These are phyloP conservation scores for Pontederia paniculata DNA, from an alignment of 176 grass and related monocot species.

Conservation along the genomic window DNA sequence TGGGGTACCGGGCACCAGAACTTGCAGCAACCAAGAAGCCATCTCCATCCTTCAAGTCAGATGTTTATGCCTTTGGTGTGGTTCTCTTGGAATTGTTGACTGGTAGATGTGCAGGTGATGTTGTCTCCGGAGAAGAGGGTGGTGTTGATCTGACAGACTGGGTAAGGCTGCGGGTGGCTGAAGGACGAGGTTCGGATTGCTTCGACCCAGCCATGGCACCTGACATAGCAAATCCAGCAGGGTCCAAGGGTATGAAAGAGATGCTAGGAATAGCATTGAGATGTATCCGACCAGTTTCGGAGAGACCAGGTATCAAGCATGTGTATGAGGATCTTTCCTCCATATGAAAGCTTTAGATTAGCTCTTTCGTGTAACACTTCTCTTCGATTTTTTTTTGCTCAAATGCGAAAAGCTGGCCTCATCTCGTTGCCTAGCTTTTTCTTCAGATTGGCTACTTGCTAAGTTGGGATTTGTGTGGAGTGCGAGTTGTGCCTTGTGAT, in stretches of 20 bases:
- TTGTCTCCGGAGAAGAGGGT: slow-evolving; percentile 51
- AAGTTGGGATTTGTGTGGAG: no score
- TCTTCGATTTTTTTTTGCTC: background rate
- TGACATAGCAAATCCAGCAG: background rate
- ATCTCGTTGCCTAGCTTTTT: background rate
- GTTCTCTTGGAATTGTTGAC: slow-evolving; percentile 78
- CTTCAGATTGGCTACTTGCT: background rate
- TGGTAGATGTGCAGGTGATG: slow-evolving; percentile 61
- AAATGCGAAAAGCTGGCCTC: background rate
- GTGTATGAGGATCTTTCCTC: slow-evolving; percentile 74
- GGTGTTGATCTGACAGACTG: slow-evolving; percentile 83
- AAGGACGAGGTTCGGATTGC: slow-evolving; percentile 57
- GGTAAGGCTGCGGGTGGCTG: slow-evolving; percentile 59
- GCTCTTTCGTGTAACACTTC: slow-evolving; percentile 1
- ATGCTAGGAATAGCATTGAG: slow-evolving; percentile 57
- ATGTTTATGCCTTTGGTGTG: slow-evolving; percentile 84
- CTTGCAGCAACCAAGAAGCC: slow-evolving; percentile 81
- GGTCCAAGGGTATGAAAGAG: slow-evolving; percentile 33
- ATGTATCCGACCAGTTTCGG: slow-evolving; percentile 58
- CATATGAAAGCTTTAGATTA: slow-evolving; percentile 12
- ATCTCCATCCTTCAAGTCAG: slow-evolving; percentile 74
- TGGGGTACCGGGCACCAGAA: slow-evolving; percentile 80
- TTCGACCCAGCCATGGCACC: slow-evolving; percentile 38
- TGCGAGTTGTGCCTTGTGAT: no score
- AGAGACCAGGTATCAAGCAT: slow-evolving; percentile 67